Base-by-base conservation (phyloP, 2,329 filamentous ascomycete species). In the Byssothecium circinans region DNA sequence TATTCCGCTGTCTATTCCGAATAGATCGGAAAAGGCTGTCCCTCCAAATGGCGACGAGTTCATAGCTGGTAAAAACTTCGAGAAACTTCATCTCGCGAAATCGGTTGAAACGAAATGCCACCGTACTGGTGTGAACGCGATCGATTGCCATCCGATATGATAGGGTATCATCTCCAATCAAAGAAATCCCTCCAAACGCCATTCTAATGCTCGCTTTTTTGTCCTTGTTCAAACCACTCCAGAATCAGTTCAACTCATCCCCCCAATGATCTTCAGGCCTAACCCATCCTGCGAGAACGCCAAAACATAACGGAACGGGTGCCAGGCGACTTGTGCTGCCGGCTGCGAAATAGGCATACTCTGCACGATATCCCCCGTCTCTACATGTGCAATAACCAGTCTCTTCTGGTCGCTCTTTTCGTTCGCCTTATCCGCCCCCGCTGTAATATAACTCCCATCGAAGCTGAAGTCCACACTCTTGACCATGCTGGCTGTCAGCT, bases 391-490 rank as follows among this genome's bases (percentile, higher is more conserved):
- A 34, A 91, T 81, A 40, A 88, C 82, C 23, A 91, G 69, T 8
- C 85, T 85, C 45, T 80, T 71, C 45, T 80, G 71, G 76, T 83
- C 85, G 71, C 90, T 87, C 6, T 85, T 85, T 75, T 82, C 85
- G 70, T 90, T 87, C 8, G 85, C 85, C 71, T 89, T 87, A 45
- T 90, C 87, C 48, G 85, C 87, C 17, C 87, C 88, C 8, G 84
- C 87, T 2, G 86, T 83, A 19, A 91, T 74, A 63, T 85, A 92
- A 61, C 82, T 85, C 1, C 88, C 88, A 60, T 91, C 88, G 69
- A 88, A 91, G 14, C 83, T 87, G 65, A 91, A 92, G 62, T 86
- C 85, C 47, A 91, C 77, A 64, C 82, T 88, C 61, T 82, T 80
- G 22, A 91, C 84, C 2, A 87, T 83, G 1, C 86, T 86, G 8